Evolutionary conservation across 176 grass and related monocot genomes (phyloP), one percentile per base, ranked within the genome.

Genomic region (Urochloa ruziziensis): DNA sequence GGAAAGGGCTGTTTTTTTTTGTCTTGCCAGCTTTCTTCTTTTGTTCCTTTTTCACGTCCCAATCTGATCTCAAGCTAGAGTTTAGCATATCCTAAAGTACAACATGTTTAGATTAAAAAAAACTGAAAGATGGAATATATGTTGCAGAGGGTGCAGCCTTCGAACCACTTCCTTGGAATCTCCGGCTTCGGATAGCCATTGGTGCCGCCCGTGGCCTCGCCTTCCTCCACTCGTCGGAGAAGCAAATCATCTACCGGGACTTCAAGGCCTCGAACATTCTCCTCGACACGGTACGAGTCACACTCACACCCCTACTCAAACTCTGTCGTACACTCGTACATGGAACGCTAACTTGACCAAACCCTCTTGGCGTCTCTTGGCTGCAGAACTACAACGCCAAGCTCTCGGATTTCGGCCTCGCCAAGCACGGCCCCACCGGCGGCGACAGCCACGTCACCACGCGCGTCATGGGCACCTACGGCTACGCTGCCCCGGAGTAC

Each of bases 401-500:
- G 60, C 77, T 79, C 9, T 79, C 77, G 43, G 77, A 94, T 35
- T 94, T 94, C 21, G 89, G 93, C 27, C 86, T 88, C 16, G 86
- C 81, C 46, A 88, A 88, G 81, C 49, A 89, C 14, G 87, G 87
- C 16, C 87, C 87, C 0, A 42, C 75, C n/a, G 87, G 75, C 68
- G 75, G 87, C 68, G 73, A 69, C 48, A 89, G 87, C 82, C 95
- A 97, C 54, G 88, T 97, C 46, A 92, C 90, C 2, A 97, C 95
- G 10, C 88, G 94, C 6, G 88, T 94, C 2, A 92, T 97, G 92
- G 94, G 94, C 70, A 97, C 94, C 9, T 87, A 92, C 54, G 94
- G 94, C 25, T 97, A 97, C 42, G 92, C 94, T 23, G 94, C 94
- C 18, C 94, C 94, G 23, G 94, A 97, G 78, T 97, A 97, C 83